Base-by-base conservation (phyloP, 345 rosid species). In the Citrus sp. region DNA sequence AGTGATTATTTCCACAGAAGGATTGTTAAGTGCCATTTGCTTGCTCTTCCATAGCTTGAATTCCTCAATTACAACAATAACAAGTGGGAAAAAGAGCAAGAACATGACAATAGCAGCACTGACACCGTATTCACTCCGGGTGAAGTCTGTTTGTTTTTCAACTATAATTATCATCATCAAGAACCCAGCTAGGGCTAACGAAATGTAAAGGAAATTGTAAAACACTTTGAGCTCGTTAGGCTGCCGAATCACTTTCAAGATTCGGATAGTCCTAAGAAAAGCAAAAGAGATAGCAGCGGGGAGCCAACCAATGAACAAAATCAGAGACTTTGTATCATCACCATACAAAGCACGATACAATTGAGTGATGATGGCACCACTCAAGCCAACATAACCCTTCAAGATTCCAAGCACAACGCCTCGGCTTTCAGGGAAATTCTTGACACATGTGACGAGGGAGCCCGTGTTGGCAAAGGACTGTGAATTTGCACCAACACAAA, bases 401-500 rank as follows among this genome's bases (percentile, higher is more conserved):
- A 91, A 71, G 22, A 91, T 77, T 62, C 93, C 93, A 28, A 91
- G 78, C 49, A 89, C 89, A 24, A 55, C 86, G 3, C 95, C 95
- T 0, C 95, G 84, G 66, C 89, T 87, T 76, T 87, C 88, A 0
- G 92, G 93, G 82, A 91, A 91, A 65, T 91, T 90, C 80, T 90
- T 88, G 66, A 91, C 93, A 27, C 90, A 90, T 1, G 90, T 88
- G 58, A 91, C 91, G 0, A 89, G 84, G 0, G 91, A 68, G 2
- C 93, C 92, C 1, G 93, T 89, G 79, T 88, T 87, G 37, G 95
- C 89, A 18, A 91, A 91, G 9, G 89, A 5, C 69, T 89, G 91
- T 27, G 95, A 90, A 63, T 91, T 91, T 4, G 92, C 91, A 1
- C 93, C 93, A 2, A 88, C 67, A 68, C 86, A 89, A 22, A 91